Evolutionary conservation across 1,284 basidiomycete genomes (phyloP).

Genomic region (Athelia psychrophila): DNA sequence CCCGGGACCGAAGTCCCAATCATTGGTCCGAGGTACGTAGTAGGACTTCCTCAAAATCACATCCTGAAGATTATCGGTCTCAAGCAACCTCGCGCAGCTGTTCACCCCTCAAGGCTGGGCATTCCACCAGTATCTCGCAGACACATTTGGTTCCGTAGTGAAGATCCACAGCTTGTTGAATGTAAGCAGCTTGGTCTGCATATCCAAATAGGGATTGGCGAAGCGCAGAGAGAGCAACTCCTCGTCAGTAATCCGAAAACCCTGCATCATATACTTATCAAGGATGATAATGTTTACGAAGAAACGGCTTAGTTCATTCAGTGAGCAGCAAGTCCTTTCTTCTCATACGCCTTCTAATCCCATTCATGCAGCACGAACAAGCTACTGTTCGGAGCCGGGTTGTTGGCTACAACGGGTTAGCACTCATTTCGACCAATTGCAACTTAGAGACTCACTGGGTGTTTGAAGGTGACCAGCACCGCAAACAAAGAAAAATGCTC

Average conservation of each 20-base stretch:
- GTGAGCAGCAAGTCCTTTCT: background rate
- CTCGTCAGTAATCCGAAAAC: slow-evolving; percentile 14
- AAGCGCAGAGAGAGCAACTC: background rate
- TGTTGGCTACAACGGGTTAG: background rate
- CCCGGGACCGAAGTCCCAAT: background rate
- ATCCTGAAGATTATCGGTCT: background rate
- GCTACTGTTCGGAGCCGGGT: background rate
- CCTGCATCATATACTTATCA: slow-evolving; percentile 12
- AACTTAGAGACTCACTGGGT: background rate
- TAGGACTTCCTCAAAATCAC: background rate
- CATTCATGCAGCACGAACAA: background rate
- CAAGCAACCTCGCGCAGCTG: background rate
- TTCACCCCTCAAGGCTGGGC: background rate
- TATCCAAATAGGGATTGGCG: background rate
- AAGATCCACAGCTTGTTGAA: background rate
- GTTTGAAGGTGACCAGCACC: slow-evolving; percentile 44
- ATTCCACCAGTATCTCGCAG: background rate
- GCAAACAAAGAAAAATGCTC: slow-evolving; percentile 46
- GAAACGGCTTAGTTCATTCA: slow-evolving; percentile 6
- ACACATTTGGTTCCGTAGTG: background rate
- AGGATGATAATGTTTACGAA: slow-evolving; percentile 13
- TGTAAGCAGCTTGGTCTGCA: background rate
- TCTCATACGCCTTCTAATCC: background rate
- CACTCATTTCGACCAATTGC: background rate
- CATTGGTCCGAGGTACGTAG: background rate